Base-by-base conservation (phyloP, 176 grass and related monocot genomes). In the Zoysia pacifica region DNA sequence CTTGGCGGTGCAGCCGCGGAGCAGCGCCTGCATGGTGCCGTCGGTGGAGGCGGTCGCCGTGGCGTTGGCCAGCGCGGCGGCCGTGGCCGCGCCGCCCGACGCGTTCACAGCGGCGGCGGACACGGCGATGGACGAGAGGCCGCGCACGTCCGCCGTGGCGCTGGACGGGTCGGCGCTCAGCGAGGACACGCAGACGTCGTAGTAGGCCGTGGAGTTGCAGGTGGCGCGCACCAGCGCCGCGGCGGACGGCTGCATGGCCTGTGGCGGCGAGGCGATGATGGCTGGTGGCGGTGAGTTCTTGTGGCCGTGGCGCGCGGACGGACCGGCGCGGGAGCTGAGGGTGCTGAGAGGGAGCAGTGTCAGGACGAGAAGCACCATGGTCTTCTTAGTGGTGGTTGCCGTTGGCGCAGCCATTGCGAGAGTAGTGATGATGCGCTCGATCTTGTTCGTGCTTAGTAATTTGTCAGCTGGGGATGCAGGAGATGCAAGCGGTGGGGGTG, bases 121-220 rank as follows among this genome's bases (percentile, higher is more conserved):
- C 35, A 94, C 76, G 28, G 86, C 92, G 81, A 94, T 88, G 49
- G 82, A 43, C 6, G 95, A 98, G 53, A 98, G 90, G 10, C 83
- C 90, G 18, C 72, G 86, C 39, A 93, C 86, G 88, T 94, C 90
- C 37, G 92, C 95, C 9, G 76, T 85, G 41, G 71, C 47, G 85
- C 87, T 88, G 0, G 89, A 69, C 3, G 95, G 92, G 83, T 98
- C 83, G 2, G 92, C 85, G 51, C 53, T 68, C 28, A 98, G 91
- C 28, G 92, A 78, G 2, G 85, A 53, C 42, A 98, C 83, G 81
- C 95, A 98, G 0, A 98, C 69, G 79, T 91, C 92, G 71, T 91
- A 94, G 81, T 93, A 94, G 14, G 88, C 16, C 11, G 95, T 97
- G 28, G 83, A 80, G 69, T 92, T 97, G 87, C 95, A 97, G 7